Evolutionary conservation across 1,139 yeast species (phyloP).

Genomic region (Scheffersomyces illinoinensis): DNA sequence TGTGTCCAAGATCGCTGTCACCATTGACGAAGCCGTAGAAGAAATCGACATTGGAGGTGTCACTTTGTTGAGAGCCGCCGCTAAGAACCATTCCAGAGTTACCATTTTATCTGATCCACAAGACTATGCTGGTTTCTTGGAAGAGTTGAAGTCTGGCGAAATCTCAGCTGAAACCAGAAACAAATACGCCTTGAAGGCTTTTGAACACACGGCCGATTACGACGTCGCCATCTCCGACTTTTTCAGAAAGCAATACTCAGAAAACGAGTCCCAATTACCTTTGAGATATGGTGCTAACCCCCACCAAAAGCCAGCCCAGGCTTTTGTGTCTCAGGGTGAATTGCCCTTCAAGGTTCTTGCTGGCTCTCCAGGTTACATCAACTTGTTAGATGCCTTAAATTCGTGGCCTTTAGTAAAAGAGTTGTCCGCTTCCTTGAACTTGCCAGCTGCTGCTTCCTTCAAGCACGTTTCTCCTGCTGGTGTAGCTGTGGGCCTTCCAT

Average conservation of each 20-base stretch:
- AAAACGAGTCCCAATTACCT: conserved; percentile 84
- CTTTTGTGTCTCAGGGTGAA: conserved; percentile 81
- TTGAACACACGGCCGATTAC: conserved; percentile 97
- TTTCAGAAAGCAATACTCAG: conserved; percentile 95
- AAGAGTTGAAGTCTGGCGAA: conserved; percentile 74
- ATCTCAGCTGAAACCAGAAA: conserved; percentile 75
- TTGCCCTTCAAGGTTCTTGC: conserved; percentile 90
- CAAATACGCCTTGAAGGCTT: conserved; percentile 89
- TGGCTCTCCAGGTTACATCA: conserved; percentile 97
- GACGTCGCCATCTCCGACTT: conserved; percentile 95
- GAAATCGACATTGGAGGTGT: conserved; percentile 99
- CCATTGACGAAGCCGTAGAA: conserved; percentile 96
- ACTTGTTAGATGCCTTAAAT: conserved; percentile 91
- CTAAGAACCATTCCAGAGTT: conserved; percentile 95
- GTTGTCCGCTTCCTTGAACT: conserved; percentile 86
- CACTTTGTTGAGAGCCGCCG: conserved; percentile 95
- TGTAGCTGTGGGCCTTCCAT: conserved; percentile 94
- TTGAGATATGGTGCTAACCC: conserved; percentile 98
- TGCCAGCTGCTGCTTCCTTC: conserved; percentile 98
- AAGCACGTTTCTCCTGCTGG: conserved; percentile 99
- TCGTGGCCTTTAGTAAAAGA: conserved; percentile 99
- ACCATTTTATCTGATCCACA: conserved; percentile 91
- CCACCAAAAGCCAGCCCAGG: conserved; percentile 99
- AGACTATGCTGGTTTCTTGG: conserved; percentile 84
- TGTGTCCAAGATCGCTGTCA: conserved; percentile 90